phyloP scores from a whole-genome alignment of 768 basidiomycete genomes.

The Macrolepiota albuminosa region DNA sequence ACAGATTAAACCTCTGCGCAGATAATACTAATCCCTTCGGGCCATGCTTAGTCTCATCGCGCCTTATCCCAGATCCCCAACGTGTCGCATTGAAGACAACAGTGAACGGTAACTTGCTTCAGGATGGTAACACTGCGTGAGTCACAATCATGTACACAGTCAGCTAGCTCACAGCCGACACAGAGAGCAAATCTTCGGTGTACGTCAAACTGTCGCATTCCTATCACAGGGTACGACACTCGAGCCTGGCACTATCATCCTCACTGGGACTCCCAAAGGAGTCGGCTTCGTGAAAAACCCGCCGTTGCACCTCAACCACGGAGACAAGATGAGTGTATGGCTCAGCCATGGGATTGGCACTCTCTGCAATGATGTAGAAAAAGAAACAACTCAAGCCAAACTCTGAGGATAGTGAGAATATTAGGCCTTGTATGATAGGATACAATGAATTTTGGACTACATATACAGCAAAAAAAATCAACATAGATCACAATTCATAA shows the following conservation, averaged over 20 bases:
- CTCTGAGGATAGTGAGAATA: slow-evolving; percentile 26
- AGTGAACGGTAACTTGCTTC: slow-evolving; percentile 64
- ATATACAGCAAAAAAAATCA: not conserved
- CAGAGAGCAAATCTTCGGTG: slow-evolving; percentile 79
- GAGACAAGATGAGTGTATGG: slow-evolving; percentile 67
- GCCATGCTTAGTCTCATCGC: slow-evolving; percentile 71
- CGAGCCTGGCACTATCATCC: slow-evolving; percentile 74
- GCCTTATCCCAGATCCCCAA: slow-evolving; percentile 62
- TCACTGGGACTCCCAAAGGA: slow-evolving; percentile 80
- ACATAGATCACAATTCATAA: slow-evolving; percentile 5
- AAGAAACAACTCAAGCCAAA: slow-evolving; percentile 49
- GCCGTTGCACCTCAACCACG: slow-evolving; percentile 63
- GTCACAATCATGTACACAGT: slow-evolving; percentile 20
- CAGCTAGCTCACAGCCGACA: not conserved
- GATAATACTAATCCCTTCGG: slow-evolving; percentile 75
- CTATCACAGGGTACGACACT: slow-evolving; percentile 84
- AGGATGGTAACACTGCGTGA: slow-evolving; percentile 78
- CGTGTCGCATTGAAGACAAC: slow-evolving; percentile 54
- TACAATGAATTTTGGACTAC: not conserved
- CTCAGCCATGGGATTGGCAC: slow-evolving; percentile 74
- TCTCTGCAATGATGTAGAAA: slow-evolving; percentile 71
- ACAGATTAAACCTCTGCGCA: slow-evolving; percentile 16
- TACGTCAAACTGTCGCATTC: slow-evolving; percentile 72
- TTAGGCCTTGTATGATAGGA: not conserved
- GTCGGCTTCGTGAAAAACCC: slow-evolving; percentile 78